A percentile compares a stretch with the other conserved stretches of the same genome.
These are phyloP conservation scores for Eimeria maxima DNA, from an alignment of 169 alveolate species.

Conservation along the genomic window DNA sequence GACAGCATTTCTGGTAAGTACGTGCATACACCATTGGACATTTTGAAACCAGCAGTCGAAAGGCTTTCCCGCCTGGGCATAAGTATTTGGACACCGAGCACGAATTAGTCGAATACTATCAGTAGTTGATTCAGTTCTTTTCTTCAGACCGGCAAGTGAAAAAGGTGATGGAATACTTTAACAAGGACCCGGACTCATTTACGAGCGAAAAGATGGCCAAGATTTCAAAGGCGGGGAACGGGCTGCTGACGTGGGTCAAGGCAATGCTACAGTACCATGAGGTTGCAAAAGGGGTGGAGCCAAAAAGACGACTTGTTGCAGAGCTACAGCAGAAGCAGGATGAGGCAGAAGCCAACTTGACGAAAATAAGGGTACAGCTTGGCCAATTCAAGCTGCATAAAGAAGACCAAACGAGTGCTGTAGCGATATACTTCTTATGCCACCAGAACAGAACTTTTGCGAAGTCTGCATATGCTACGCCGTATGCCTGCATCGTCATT, in stretches of 20 bases:
- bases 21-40: not conserved
- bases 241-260: slow-evolving; percentile 93
- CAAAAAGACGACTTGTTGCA: slow-evolving; percentile 93
- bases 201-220: slow-evolving; percentile 90
- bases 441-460: not conserved
- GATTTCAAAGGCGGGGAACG: slow-evolving; percentile 95
- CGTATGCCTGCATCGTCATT: not conserved
- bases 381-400: not conserved
- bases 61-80: not conserved
- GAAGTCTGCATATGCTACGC: not conserved
- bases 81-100: not conserved
- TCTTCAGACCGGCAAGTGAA: slow-evolving; percentile 87
- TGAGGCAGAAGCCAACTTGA: slow-evolving; percentile 93
- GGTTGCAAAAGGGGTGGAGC: slow-evolving; percentile 94
- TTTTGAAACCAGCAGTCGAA: not conserved
- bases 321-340: slow-evolving; percentile 92
- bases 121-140: not conserved
- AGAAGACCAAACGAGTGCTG: not conserved
- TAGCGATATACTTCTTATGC: not conserved
- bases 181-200: slow-evolving; percentile 91
- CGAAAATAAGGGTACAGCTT: slow-evolving; percentile 87
- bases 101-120: not conserved
- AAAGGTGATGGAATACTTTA: slow-evolving; percentile 89
- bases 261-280: slow-evolving; percentile 94
- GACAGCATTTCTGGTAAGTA: slow-evolving; percentile 88